Evolutionary conservation across 441 rosid genomes (phyloP).

Genomic region (Daphne laureola): DNA sequence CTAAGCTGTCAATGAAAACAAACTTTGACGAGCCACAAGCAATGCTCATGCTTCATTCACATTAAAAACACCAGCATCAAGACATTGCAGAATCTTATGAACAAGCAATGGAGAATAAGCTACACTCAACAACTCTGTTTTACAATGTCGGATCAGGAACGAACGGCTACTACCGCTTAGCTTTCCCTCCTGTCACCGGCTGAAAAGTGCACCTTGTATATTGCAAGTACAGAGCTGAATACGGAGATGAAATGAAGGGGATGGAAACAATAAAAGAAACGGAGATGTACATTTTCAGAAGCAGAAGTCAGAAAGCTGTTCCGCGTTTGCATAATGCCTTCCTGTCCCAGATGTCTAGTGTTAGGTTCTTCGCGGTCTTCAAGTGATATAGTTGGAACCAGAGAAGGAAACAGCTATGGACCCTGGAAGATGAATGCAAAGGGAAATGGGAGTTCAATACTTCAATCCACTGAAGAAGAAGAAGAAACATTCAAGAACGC

Average conservation of each 20-base stretch:
- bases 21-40: too few relatives aligned
- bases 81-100: neutral
- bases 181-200: conserved; percentile 26
- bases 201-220: conserved; percentile 32
- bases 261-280: conserved; percentile 2
- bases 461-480: neutral
- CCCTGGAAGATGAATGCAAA: conserved; percentile 24
- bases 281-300: conserved; percentile 31
- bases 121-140: conserved; percentile 11
- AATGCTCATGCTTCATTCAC: too few relatives aligned
- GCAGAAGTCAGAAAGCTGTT: conserved; percentile 24
- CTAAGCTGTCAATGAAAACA: too few relatives aligned
- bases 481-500: neutral
- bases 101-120: neutral
- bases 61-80: too few relatives aligned
- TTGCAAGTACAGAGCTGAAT: conserved; percentile 19
- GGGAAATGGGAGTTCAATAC: neutral
- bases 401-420: conserved; percentile 4
- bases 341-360: conserved; percentile 7
- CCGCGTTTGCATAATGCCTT: conserved; percentile 13
- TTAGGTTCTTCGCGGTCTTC: conserved; percentile 12
- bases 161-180: conserved; percentile 7
- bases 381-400: conserved; percentile 12
- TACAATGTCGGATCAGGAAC: conserved; percentile 17
- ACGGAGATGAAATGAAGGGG: conserved; percentile 18